Evolutionary conservation across 306 rosid species (phyloP).

Genomic region (Pterocarpus santalinus): DNA sequence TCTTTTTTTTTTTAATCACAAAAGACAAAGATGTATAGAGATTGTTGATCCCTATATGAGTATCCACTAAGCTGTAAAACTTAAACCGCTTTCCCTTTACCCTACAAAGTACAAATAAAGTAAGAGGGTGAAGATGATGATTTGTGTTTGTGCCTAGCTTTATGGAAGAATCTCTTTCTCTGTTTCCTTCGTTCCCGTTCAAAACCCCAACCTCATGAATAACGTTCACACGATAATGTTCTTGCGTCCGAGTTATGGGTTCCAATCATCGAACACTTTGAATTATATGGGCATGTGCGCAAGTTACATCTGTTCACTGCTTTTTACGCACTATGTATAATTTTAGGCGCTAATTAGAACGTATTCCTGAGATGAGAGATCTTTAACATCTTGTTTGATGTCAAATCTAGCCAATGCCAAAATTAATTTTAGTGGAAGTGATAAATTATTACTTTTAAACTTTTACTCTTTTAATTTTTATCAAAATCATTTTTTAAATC

Average conservation of each 20-base stretch:
- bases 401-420: too few species aligned
- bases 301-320: conserved; percentile 17
- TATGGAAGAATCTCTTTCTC: neutral
- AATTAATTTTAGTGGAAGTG: too few species aligned
- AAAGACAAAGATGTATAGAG: conserved; percentile 43
- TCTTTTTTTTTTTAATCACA: neutral
- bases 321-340: neutral
- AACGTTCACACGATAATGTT: conserved; percentile 35
- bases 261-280: neutral
- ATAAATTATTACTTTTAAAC: too few species aligned
- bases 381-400: too few species aligned
- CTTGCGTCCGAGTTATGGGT: conserved; percentile 4
- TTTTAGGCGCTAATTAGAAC: neutral
- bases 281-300: conserved; percentile 9
- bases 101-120: conserved; percentile 42
- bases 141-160: neutral
- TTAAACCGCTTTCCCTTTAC: conserved; percentile 37
- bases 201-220: neutral
- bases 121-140: neutral
- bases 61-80: conserved; percentile 35
- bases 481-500: too few species aligned
- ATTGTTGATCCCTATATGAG: conserved; percentile 61
- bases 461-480: too few species aligned
- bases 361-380: too few species aligned
- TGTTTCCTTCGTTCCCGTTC: neutral